Evolutionary conservation across 306 rosid species (phyloP).

Genomic region (Comarum palustre): DNA sequence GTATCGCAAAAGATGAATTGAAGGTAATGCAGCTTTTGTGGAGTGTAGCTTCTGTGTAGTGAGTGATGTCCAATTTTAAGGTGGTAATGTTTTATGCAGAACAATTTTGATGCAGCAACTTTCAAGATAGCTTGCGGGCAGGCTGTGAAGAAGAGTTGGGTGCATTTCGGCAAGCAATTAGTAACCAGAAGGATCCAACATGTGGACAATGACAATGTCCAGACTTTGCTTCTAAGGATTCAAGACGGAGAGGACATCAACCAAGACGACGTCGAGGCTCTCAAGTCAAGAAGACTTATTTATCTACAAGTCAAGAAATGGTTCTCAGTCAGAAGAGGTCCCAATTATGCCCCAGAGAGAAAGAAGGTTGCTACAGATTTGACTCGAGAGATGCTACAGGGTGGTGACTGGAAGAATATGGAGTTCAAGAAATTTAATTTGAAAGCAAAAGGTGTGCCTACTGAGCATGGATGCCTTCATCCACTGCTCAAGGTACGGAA

Average conservation of each 20-base stretch:
- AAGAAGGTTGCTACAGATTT: slow-evolving; percentile 71
- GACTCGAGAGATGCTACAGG: slow-evolving; percentile 74
- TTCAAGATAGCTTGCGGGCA: slow-evolving; percentile 81
- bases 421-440: slow-evolving; percentile 88
- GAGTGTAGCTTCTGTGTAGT: neutral
- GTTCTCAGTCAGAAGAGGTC: slow-evolving; percentile 63
- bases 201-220: slow-evolving; percentile 73
- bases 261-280: slow-evolving; percentile 66
- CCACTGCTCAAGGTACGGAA: slow-evolving; percentile 85
- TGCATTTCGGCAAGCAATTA: slow-evolving; percentile 70
- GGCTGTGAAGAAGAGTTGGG: slow-evolving; percentile 88
- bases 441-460: slow-evolving; percentile 80
- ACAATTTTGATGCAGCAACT: slow-evolving; percentile 47
- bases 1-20: slow-evolving; percentile 71
- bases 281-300: slow-evolving; percentile 71
- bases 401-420: slow-evolving; percentile 78
- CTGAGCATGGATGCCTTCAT: slow-evolving; percentile 85
- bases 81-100: slow-evolving; percentile 45
- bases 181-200: slow-evolving; percentile 61
- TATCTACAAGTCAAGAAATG: slow-evolving; percentile 71
- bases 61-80: neutral
- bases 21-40: slow-evolving; percentile 39
- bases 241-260: slow-evolving; percentile 55
- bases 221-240: slow-evolving; percentile 57
- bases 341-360: slow-evolving; percentile 76